A percentile compares a stretch with the other conserved stretches of the same genome.
Evolutionary conservation across 306 rosid species (phyloP).

Genomic region (Argentina anserina): DNA sequence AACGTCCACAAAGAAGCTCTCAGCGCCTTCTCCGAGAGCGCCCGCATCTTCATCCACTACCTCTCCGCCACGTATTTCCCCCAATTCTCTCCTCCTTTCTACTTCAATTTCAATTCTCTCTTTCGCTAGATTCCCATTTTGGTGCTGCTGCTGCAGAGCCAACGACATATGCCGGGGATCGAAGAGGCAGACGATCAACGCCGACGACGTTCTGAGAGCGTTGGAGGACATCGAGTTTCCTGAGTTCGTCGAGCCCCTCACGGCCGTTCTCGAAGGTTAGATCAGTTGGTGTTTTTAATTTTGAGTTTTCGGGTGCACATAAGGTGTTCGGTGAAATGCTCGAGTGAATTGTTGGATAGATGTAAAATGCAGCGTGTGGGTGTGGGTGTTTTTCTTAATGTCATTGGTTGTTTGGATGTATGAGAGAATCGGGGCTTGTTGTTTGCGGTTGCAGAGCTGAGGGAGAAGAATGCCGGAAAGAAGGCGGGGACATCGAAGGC

Average conservation of each 20-base stretch:
- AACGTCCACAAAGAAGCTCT: constrained; percentile 66
- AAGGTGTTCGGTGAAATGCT: constrained; percentile 11
- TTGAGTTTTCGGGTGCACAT: background rate
- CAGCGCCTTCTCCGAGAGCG: constrained; percentile 81
- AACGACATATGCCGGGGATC: constrained; percentile 90
- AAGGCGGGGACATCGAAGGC: constrained; percentile 40
- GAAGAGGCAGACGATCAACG: constrained; percentile 79
- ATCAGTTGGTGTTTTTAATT: background rate
- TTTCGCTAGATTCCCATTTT: background rate
- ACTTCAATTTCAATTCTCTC: background rate
- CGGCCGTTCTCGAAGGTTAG: constrained; percentile 66
- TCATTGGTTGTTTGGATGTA: background rate
- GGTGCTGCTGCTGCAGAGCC: constrained; percentile 53
- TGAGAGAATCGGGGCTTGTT: constrained; percentile 8
- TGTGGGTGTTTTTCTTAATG: background rate
- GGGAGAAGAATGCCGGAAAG: constrained; percentile 70
- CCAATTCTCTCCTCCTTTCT: background rate
- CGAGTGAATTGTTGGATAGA: background rate
- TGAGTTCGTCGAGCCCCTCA: constrained; percentile 64
- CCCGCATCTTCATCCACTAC: constrained; percentile 89
- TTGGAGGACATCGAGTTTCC: constrained; percentile 84
- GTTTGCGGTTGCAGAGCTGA: constrained; percentile 49
- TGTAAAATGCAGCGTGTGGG: too few relatives aligned
- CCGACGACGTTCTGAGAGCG: constrained; percentile 74
- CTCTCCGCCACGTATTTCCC: constrained; percentile 72